Evolutionary conservation across 345 rosid genomes (phyloP).

Genomic region (Euclidium syriacum): DNA sequence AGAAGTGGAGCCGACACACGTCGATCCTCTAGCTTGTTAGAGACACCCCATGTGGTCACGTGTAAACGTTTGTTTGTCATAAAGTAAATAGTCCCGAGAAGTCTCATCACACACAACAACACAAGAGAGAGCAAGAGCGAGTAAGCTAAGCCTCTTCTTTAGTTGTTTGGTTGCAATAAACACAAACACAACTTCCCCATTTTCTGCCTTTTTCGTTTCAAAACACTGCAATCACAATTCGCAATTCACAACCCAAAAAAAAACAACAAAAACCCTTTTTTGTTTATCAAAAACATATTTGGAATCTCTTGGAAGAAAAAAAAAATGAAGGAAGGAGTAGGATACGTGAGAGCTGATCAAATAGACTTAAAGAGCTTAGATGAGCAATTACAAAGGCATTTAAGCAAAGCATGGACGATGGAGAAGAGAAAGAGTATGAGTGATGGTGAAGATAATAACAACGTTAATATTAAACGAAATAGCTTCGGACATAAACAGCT

Average conservation of each 20-base stretch:
- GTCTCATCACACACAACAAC: slow-evolving; percentile 12
- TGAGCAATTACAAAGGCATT: slow-evolving; percentile 90
- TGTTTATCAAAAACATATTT: not conserved
- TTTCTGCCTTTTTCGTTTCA: not conserved
- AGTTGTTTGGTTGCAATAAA: slow-evolving; percentile 31
- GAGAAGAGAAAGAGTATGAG: slow-evolving; percentile 65
- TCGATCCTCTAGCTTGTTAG: not conserved
- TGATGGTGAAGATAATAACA: slow-evolving; percentile 31
- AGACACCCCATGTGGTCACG: slow-evolving; percentile 35
- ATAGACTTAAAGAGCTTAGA: slow-evolving; percentile 94
- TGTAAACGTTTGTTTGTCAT: slow-evolving; percentile 18
- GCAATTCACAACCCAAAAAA: not conserved
- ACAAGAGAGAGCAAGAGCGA: not conserved
- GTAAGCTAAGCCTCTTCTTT: slow-evolving; percentile 20
- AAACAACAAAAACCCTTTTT: not conserved
- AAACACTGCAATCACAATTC: slow-evolving; percentile 12
- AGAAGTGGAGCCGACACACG: slow-evolving; percentile 33
- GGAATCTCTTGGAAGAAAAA: not conserved
- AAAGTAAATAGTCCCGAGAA: slow-evolving; percentile 19
- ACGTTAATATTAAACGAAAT: slow-evolving; percentile 18
- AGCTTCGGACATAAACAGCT: slow-evolving; percentile 23
- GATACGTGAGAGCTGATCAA: slow-evolving; percentile 95
- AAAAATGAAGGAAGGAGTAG: slow-evolving; percentile 57
- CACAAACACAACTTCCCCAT: slow-evolving; percentile 33
- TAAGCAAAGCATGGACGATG: slow-evolving; percentile 73